Conservation (phyloP, 2,329 filamentous ascomycete species). For the Harringtonia aguacate region DNA sequence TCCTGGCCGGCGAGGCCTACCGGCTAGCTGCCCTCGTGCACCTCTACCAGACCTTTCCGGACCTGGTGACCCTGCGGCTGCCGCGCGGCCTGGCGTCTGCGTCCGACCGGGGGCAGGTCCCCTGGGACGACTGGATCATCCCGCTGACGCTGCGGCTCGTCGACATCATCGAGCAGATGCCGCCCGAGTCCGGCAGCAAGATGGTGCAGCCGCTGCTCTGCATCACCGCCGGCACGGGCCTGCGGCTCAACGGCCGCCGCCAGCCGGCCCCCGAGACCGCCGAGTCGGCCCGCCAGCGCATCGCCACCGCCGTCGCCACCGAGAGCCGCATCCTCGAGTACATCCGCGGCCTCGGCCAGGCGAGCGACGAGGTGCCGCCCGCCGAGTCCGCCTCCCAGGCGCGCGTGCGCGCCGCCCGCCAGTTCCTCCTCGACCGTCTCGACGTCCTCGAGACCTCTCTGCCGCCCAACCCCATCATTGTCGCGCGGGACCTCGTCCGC, state of each 20-base stretch:
- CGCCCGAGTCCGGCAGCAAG: background rate
- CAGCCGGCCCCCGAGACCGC: background rate
- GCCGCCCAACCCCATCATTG: conserved; percentile 23
- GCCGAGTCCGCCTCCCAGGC: background rate
- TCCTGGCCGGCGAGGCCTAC: conserved; percentile 23
- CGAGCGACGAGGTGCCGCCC: background rate
- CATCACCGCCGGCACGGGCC: conserved; percentile 5
- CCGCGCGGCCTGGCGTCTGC: background rate
- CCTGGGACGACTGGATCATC: conserved; percentile 2
- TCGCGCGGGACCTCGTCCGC: conserved; percentile 25
- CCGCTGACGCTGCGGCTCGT: conserved; percentile 5
- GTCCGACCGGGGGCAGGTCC: background rate
- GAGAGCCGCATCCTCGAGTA: too few relatives aligned
- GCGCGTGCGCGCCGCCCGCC: background rate
- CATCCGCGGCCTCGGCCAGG: background rate
- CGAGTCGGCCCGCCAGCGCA: background rate
- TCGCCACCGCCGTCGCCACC: background rate
- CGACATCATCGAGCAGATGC: conserved; percentile 2
- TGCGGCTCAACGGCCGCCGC: background rate
- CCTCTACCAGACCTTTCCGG: conserved; percentile 22
- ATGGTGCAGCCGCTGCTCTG: conserved; percentile 7
- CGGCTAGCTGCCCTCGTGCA: conserved; percentile 23
- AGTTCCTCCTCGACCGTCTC: background rate
- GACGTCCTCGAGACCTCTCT: conserved; percentile 7
- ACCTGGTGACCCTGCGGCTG: conserved; percentile 3